A percentile compares a stretch with the other conserved stretches of the same genome.
phyloP scores from a whole-genome alignment of 2,329 filamentous ascomycete genomes.

The Moelleriella libera region DNA sequence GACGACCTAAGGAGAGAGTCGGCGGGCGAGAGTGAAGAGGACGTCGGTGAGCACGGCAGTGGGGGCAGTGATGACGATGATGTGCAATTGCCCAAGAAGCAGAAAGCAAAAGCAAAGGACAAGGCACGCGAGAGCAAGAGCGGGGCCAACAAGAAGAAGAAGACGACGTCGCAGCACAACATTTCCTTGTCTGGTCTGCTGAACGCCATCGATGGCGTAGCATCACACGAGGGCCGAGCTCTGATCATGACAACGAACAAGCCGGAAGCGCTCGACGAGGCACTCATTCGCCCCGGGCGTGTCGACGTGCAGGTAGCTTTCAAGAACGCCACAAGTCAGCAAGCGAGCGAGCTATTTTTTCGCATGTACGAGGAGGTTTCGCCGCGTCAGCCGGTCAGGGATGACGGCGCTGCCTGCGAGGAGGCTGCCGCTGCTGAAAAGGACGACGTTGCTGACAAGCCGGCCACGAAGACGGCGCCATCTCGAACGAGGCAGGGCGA shows the following conservation, averaged over 20 bases:
- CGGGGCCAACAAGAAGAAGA: no score
- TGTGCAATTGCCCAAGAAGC: no score
- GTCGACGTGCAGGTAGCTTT: constrained; percentile 59
- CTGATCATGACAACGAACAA: constrained; percentile 76
- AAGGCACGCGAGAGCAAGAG: no score
- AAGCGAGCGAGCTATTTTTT: constrained; percentile 43
- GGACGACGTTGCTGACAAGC: not conserved
- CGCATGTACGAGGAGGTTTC: constrained; percentile 39
- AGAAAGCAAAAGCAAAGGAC: no score
- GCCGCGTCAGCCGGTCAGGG: constrained; percentile 2
- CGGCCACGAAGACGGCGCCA: constrained; percentile 11
- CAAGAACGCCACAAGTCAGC: constrained; percentile 36
- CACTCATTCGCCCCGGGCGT: constrained; percentile 58
- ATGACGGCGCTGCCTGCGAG: not conserved
- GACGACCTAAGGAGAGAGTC: not conserved
- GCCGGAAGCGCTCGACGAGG: constrained; percentile 57
- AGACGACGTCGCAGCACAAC: constrained; percentile 14
- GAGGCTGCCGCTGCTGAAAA: not conserved
- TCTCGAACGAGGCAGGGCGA: no score
- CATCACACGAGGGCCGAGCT: constrained; percentile 63
- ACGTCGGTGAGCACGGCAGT: constrained; percentile 8
- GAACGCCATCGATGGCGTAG: constrained; percentile 74
- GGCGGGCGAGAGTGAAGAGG: constrained; percentile 6
- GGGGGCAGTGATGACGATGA: no score
- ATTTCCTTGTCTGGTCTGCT: constrained; percentile 68